A percentile compares a stretch with the other conserved stretches of the same genome.
These are phyloP conservation scores for Didymellaceae sp. DNA, from an alignment of 2,329 filamentous ascomycete genomes.

Conservation along the genomic window DNA sequence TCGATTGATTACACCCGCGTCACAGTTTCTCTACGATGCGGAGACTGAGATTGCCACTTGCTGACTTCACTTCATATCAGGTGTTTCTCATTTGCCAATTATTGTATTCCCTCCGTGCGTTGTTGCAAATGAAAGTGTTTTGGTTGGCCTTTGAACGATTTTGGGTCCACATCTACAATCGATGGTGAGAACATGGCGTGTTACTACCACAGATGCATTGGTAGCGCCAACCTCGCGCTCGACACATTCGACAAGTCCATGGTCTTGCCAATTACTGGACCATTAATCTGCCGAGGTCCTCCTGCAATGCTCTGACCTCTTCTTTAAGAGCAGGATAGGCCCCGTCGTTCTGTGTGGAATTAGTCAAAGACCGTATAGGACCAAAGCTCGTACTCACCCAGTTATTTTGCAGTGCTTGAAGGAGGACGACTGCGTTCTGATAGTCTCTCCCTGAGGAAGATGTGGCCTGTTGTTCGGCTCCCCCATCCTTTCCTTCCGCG, in stretches of 20 bases:
- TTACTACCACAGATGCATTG: not conserved
- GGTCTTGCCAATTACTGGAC: constrained; percentile 13
- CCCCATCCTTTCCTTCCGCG: constrained; percentile 35
- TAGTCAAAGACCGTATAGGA: constrained; percentile 11
- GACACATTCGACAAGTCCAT: not conserved
- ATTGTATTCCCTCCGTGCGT: constrained; percentile 1
- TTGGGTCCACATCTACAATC: constrained; percentile 6
- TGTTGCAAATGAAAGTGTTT: constrained; percentile 13
- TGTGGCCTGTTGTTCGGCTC: constrained; percentile 25
- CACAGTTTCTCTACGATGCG: constrained; percentile 9
- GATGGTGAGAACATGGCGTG: constrained; percentile 9
- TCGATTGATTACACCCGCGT: constrained; percentile 37
- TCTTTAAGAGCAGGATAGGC: constrained; percentile 33
- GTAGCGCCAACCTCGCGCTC: not conserved
- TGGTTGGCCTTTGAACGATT: constrained; percentile 7
- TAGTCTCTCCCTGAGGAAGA: constrained; percentile 39
- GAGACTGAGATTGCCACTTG: constrained; percentile 32
- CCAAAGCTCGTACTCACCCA: constrained; percentile 32
- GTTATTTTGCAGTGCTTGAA: constrained; percentile 44
- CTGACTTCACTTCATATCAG: constrained; percentile 29
- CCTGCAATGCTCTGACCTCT: constrained; percentile 31
- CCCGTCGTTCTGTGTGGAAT: constrained; percentile 26
- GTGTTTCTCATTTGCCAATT: constrained; percentile 29
- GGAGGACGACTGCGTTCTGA: constrained; percentile 45
- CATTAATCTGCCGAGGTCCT: constrained; percentile 31